Evolutionary conservation across 2,329 filamentous ascomycete genomes (phyloP).

Genomic region (Fusarium sp.): DNA sequence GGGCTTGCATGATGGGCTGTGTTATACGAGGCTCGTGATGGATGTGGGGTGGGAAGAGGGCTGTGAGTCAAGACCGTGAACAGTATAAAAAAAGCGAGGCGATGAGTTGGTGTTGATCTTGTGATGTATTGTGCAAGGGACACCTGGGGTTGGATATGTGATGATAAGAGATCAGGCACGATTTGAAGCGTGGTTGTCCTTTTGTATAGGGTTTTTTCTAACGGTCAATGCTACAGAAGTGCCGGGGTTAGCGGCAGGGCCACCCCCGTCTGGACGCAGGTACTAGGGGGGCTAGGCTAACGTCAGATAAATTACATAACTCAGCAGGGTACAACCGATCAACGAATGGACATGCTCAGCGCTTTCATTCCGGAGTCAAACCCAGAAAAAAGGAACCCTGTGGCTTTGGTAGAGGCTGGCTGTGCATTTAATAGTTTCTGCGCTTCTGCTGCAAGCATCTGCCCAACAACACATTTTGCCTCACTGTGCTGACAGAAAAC

Average conservation of each 20-base stretch:
- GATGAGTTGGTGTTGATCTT: neutral
- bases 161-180: neutral
- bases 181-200: slow-evolving; percentile 12
- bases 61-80: neutral
- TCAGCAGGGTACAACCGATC: slow-evolving; percentile 2
- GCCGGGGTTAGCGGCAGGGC: slow-evolving; percentile 15
- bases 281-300: slow-evolving; percentile 27
- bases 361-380: neutral
- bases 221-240: slow-evolving; percentile 15
- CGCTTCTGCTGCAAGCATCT: neutral
- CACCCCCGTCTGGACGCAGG: slow-evolving; percentile 24
- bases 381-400: neutral
- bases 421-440: neutral
- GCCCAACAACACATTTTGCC: neutral
- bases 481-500: neutral
- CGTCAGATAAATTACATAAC: slow-evolving; percentile 21
- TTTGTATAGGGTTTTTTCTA: slow-evolving; percentile 23
- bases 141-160: neutral
- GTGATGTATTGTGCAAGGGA: neutral
- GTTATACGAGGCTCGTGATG: neutral
- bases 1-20: slow-evolving; percentile 23
- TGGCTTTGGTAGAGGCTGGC: slow-evolving; percentile 8
- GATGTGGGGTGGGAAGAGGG: neutral
- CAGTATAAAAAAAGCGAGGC: neutral
- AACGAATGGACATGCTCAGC: neutral